Conservation (phyloP, 2,329 filamentous ascomycete genomes). For the Zalaria sp. region DNA sequence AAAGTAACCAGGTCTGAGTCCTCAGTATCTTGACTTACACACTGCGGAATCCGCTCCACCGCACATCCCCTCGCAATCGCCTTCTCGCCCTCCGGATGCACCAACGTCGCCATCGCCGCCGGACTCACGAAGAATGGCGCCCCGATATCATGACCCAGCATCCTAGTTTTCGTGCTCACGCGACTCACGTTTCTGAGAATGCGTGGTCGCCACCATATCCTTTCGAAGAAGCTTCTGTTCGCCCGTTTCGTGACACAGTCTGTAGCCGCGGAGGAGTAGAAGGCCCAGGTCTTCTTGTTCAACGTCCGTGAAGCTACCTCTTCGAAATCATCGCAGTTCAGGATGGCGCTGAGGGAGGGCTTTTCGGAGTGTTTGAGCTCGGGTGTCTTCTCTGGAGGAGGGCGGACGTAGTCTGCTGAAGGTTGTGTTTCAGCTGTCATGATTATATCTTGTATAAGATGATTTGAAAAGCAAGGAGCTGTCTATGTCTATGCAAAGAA, state of each 20-base stretch:
- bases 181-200: constrained; percentile 26
- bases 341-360: constrained; percentile 30
- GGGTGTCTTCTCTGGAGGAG: constrained; percentile 14
- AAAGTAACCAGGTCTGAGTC: no score
- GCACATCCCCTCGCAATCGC: constrained; percentile 18
- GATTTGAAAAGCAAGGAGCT: no score
- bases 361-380: constrained; percentile 21
- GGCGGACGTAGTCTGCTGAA: constrained; percentile 1
- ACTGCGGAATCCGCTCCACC: constrained; percentile 14
- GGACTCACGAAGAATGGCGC: constrained; percentile 24
- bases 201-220: constrained; percentile 34
- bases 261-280: constrained; percentile 37
- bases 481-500: no score
- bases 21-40: constrained; percentile 4
- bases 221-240: constrained; percentile 28
- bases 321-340: constrained; percentile 34
- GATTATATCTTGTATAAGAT: no score
- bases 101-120: constrained; percentile 21
- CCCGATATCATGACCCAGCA: constrained; percentile 17
- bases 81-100: constrained; percentile 23
- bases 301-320: constrained; percentile 22
- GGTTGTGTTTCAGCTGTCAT: no score
- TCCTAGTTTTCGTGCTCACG: constrained; percentile 15
- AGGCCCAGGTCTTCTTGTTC: constrained; percentile 26
- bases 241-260: constrained; percentile 32